Base-by-base conservation (phyloP, 352 stramenopile species). In the Albugo laibachii region DNA sequence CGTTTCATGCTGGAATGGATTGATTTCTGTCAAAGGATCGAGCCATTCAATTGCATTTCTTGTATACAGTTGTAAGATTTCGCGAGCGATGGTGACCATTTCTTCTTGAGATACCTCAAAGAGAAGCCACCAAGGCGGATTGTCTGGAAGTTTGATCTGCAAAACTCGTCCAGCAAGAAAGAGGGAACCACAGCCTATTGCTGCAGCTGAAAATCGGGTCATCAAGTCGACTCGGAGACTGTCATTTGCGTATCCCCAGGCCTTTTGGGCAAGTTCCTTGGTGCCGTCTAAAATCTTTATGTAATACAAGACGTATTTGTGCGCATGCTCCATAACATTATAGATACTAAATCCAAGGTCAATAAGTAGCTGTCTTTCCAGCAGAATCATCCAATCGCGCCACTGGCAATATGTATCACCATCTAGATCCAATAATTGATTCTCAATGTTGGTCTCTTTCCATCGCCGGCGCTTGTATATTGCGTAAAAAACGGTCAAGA, bases 281-380 rank as follows among this genome's bases (percentile, higher is more conserved):
- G 58, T 74, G 47, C 66, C 69, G 41, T 84, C 69, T 45, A 94
- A 59, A 39, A 92, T 64, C 49, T 93, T 93, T 52, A 95, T 59
- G 54, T 95, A 95, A 61, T 95, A 95, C 41, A 95, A 51, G 47
- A 95, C 84, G 54, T 87, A 95, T 66, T 94, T 93, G 70, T 95
- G 85, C 41, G 83, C 80, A 53, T 95, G 85, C 54, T 95, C 80
- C 51, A 80, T 86, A 54, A 93, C 80, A 45, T 73, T 88, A 62
- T 96, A 94, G 47, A 96, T 62, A 40, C 77, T 86, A 49, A 96
- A 96, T 46, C 85, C 85, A n/a, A 95, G 54, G 39, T 94, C 80
- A 45, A 94, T 94, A 36, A 96, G 78, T 37, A 96, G 59, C 52
- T 93, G 73, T 13, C 80, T 60, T 60, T 96, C 85, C 13, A 93